These are phyloP conservation scores for Ceratocystis colombiana DNA, from an alignment of 2,329 filamentous ascomycete genomes.

Conservation along the genomic window DNA sequence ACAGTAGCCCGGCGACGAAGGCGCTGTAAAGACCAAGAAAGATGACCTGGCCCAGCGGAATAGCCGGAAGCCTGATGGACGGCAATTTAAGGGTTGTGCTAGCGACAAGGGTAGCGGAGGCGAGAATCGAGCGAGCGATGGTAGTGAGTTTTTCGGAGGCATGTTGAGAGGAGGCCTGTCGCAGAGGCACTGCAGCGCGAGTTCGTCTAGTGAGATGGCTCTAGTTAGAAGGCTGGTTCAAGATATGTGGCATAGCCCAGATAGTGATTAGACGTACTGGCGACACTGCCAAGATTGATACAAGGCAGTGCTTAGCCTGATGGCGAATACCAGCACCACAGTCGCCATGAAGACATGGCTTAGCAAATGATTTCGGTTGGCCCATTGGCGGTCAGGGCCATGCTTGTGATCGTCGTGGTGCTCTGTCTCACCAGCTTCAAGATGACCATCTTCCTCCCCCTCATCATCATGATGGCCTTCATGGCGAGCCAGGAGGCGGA, in stretches of 20 bases:
- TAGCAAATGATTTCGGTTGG: constrained; percentile 23
- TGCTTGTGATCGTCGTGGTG: constrained; percentile 17
- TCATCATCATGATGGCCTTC: constrained; percentile 23
- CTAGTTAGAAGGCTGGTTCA: not conserved
- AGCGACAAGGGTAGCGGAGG: constrained; percentile 47
- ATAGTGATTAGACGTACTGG: constrained; percentile 22
- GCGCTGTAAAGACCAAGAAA: constrained; percentile 49
- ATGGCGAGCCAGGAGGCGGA: constrained; percentile 19
- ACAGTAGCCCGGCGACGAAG: constrained; percentile 49
- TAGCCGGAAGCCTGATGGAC: constrained; percentile 49
- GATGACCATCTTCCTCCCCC: constrained; percentile 15
- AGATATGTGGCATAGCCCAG: not conserved
- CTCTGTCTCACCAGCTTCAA: not conserved
- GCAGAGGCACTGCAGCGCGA: constrained; percentile 34
- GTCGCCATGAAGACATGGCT: constrained; percentile 18
- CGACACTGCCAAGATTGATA: constrained; percentile 19
- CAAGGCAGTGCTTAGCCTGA: constrained; percentile 8
- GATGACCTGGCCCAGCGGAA: constrained; percentile 46
- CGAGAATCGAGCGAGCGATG: constrained; percentile 48
- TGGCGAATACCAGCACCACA: constrained; percentile 14
- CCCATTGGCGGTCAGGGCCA: constrained; percentile 22
- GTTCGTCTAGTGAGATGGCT: constrained; percentile 35
- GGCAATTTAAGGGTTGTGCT: constrained; percentile 45
- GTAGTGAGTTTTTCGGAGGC: constrained; percentile 39
- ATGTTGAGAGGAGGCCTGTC: constrained; percentile 40